Evolutionary conservation across 2,329 filamentous ascomycete genomes (phyloP).

Genomic region (Dactylonectria macrodidyma): DNA sequence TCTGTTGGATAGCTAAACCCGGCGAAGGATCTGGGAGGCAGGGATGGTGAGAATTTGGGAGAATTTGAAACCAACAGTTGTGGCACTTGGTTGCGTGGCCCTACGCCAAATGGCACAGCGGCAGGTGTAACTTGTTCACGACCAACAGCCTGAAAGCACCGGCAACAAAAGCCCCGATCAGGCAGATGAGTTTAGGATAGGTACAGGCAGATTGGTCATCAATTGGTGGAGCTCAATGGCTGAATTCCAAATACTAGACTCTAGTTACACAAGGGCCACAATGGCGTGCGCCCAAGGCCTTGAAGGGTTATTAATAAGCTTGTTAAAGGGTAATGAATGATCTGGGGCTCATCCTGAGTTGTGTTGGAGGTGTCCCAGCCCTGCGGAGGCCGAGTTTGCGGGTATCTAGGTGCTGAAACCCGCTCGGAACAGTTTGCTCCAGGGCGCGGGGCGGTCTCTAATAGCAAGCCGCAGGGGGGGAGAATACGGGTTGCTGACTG

Average conservation of each 20-base stretch:
- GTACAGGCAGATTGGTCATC: slow-evolving; percentile 9
- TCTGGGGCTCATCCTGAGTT: neutral
- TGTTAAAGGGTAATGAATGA: neutral
- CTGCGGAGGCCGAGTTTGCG: neutral
- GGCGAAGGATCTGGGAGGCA: neutral
- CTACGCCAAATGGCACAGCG: neutral
- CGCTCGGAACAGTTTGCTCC: neutral
- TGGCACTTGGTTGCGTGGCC: neutral
- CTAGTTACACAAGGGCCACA: neutral
- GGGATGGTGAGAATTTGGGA: neutral
- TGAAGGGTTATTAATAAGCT: neutral
- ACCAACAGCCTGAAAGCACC: no score
- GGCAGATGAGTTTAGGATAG: neutral
- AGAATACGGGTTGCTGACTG: neutral
- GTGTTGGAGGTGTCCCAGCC: neutral
- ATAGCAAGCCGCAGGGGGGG: neutral
- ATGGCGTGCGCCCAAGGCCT: neutral
- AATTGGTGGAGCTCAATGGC: neutral
- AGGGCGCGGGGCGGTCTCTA: neutral
- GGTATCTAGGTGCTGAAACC: slow-evolving; percentile 10
- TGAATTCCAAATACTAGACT: neutral
- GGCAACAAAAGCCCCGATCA: neutral
- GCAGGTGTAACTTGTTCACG: no score
- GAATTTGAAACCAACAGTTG: neutral
- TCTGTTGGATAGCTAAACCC: neutral